Percentiles rank a stretch among this genome's conserved stretches.
phyloP scores from a whole-genome alignment of 163 green algal genomes.

The Scenedesmus sp. region DNA sequence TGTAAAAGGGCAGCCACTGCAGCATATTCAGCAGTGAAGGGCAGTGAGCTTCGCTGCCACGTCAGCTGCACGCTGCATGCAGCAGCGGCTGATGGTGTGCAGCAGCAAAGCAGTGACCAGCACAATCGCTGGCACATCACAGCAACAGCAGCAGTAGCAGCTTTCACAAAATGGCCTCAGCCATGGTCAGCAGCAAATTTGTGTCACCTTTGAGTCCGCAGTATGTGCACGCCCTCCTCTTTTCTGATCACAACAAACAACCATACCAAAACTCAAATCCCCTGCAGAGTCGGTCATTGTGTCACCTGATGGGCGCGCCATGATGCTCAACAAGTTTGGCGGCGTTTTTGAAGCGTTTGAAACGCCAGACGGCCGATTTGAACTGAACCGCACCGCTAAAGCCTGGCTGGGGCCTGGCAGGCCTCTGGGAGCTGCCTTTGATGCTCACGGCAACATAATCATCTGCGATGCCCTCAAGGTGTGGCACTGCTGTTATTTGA shows the following conservation, averaged over 20 bases:
- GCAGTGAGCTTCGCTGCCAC: too few species aligned
- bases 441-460: slow-evolving; percentile 45
- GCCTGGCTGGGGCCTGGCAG: slow-evolving; percentile 31
- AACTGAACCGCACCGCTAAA: slow-evolving; percentile 22
- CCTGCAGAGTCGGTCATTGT: slow-evolving; percentile 71
- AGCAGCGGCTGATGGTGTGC: too few species aligned
- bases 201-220: neutral
- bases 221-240: neutral
- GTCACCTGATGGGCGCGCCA: slow-evolving; percentile 49
- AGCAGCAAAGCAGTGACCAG: neutral
- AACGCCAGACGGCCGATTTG: slow-evolving; percentile 12
- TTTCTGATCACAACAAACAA: neutral
- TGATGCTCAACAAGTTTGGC: slow-evolving; percentile 76
- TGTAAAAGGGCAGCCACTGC: too few species aligned
- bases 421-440: slow-evolving; percentile 29
- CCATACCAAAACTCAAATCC: neutral
- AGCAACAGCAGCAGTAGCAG: neutral
- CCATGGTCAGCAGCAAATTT: neutral
- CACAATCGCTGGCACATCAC: neutral
- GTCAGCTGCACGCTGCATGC: too few species aligned
- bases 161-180: neutral
- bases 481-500: neutral
- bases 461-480: slow-evolving; percentile 45
- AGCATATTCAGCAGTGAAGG: too few species aligned
- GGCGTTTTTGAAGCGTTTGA: slow-evolving; percentile 49